phyloP scores from a whole-genome alignment of 192 early-diverging fungal genomes.

The Entrophospora sp. region DNA sequence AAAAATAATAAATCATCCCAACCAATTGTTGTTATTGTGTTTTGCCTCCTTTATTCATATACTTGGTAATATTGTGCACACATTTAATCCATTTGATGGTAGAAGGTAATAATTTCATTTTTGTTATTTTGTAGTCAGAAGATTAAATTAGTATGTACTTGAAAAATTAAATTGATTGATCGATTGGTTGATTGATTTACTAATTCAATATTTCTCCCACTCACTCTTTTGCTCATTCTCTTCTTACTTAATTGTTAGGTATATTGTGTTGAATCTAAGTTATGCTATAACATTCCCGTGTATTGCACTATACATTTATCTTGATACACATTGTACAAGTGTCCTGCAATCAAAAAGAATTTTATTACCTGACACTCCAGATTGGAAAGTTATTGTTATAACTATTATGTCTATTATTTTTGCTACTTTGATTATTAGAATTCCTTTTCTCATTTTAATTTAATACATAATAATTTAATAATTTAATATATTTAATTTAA shows the following conservation, averaged over 20 bases:
- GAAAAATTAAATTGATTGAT: too few species aligned
- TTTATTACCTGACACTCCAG: not conserved
- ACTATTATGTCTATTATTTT: not conserved
- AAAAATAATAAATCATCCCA: slow-evolving; percentile 1
- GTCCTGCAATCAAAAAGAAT: slow-evolving; percentile 2
- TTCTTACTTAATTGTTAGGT: slow-evolving; percentile 5
- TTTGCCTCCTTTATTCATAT: slow-evolving; percentile 20
- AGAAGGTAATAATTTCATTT: slow-evolving; percentile 10
- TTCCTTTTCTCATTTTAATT: too few species aligned
- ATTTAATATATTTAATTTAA: too few species aligned
- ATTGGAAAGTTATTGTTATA: not conserved
- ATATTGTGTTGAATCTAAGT: slow-evolving; percentile 22
- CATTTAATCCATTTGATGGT: not conserved
- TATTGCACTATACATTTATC: slow-evolving; percentile 13
- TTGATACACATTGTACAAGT: slow-evolving; percentile 15
- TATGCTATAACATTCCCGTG: slow-evolving; percentile 21
- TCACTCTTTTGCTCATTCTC: not conserved
- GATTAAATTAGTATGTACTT: not conserved
- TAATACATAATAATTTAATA: too few species aligned
- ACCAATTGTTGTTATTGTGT: slow-evolving; percentile 5
- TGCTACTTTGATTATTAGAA: too few species aligned
- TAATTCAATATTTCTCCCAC: not conserved
- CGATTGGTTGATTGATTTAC: not conserved
- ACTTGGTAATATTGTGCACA: slow-evolving; percentile 15
- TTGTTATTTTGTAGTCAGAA: not conserved